These are phyloP conservation scores for Colletotrichum echinochloae DNA, from an alignment of 2,329 filamentous ascomycete genomes.

Conservation along the genomic window DNA sequence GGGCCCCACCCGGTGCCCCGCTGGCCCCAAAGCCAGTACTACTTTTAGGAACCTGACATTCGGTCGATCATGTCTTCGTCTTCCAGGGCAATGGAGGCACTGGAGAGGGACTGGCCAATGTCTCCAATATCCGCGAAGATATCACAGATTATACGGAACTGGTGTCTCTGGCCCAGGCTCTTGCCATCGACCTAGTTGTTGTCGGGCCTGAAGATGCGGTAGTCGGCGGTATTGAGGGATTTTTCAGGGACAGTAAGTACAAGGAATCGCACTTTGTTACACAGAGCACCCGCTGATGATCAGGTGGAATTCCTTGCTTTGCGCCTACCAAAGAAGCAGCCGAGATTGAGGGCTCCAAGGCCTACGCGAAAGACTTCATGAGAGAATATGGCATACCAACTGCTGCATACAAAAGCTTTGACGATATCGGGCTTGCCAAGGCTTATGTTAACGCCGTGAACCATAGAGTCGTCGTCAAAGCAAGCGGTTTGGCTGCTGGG, in stretches of 20 bases:
- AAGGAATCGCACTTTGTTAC: no score
- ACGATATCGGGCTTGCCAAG: conserved; percentile 74
- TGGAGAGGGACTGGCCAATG: conserved; percentile 68
- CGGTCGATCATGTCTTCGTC: conserved; percentile 79
- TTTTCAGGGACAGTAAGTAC: conserved; percentile 68
- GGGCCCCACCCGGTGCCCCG: no score
- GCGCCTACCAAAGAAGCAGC: conserved; percentile 88
- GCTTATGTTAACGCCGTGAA: conserved; percentile 78
- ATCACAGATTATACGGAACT: conserved; percentile 78
- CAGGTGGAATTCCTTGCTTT: conserved; percentile 81
- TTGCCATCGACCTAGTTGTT: conserved; percentile 84
- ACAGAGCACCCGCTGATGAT: no score
- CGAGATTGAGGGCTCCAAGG: conserved; percentile 94
- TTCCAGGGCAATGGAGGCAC: conserved; percentile 91
- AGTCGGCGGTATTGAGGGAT: conserved; percentile 88
- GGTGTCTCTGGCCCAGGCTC: conserved; percentile 78
- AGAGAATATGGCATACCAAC: conserved; percentile 90
- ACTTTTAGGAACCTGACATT: no score
- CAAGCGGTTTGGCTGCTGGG: conserved; percentile 90
- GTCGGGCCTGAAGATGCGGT: conserved; percentile 93
- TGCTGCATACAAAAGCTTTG: conserved; percentile 91
- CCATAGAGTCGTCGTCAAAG: conserved; percentile 92
- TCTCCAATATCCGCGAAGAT: conserved; percentile 80
- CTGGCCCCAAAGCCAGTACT: no score
- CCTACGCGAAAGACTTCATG: conserved; percentile 99